Base-by-base conservation (phyloP, 2,329 filamentous ascomycete genomes). In the Diaporthe velutina region DNA sequence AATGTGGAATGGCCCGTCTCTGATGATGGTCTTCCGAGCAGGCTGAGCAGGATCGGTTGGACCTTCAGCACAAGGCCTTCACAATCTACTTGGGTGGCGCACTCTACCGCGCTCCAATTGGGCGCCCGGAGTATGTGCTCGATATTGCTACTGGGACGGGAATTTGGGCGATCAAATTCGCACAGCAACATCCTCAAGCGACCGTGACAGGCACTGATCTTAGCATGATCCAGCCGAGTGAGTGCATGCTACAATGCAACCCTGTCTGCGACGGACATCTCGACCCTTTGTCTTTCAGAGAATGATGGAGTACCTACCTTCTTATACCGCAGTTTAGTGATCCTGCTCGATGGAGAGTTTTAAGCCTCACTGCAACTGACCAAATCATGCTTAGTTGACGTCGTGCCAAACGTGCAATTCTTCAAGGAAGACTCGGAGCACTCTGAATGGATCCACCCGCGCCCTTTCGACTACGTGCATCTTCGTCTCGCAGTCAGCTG, bases 111-210 rank as follows among this genome's bases (percentile, higher is more conserved):
- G 74, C 71, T 6, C 71, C 74, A 1, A 67, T 75, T 12, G 45
- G 30, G 28, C 52, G 25, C 10, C 57, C 57, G 12, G 42, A 35
- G 48, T 45, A 66, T 54, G 74, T 73, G 8, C 66, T 75, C 19
- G 64, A 75, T 28, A 75, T 73, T 2, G 74, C 70, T 2, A 75
- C 70, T 4, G 74, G 74, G 19, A 75, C 73, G 19, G 73, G 74
- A 10, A 75, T 74, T 30, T 76, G 74, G 74, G 72, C 74, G 19
- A 76, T 72, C 22, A 70, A 74, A 3, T 76, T 74, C 22, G 68
- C 74, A 17, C 70, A 57, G 33, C 35, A 71, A 1, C 60, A 76
- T 38, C 74, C 74, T n/a, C 50, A 68, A 13, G 48, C 74, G 9
- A 76, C 58, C 0, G 68, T 76, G 33, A 61, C 74, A 61, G 74